These are phyloP conservation scores for Phlebiopsis flavidoalba DNA, from an alignment of 768 basidiomycete species.

Conservation along the genomic window DNA sequence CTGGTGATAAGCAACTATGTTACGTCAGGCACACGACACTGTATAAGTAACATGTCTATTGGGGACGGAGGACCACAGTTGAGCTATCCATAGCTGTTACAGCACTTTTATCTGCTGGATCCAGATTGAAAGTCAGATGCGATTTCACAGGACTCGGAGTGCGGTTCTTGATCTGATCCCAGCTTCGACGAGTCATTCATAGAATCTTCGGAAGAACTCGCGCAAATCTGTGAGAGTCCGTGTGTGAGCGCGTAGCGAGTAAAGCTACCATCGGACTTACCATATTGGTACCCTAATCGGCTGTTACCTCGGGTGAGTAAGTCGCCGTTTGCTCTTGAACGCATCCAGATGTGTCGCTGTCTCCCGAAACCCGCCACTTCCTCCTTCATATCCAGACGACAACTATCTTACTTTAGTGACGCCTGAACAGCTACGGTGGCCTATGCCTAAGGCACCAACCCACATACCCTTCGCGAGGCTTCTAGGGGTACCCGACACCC, in stretches of 20 bases:
- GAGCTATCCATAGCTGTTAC: background rate
- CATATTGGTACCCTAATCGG: background rate
- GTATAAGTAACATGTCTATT: background rate
- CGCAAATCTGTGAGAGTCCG: background rate
- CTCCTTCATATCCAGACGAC: background rate
- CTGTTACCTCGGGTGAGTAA: conserved; percentile 7
- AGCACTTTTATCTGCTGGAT: no score
- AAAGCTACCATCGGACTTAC: background rate
- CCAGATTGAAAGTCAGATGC: background rate
- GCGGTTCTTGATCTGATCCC: background rate
- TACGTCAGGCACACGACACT: background rate
- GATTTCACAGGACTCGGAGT: background rate
- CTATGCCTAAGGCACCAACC: conserved; percentile 7
- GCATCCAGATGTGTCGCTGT: background rate
- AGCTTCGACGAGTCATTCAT: background rate
- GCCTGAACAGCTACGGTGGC: background rate
- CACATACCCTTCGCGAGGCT: background rate
- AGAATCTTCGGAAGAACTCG: background rate
- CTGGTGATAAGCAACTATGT: background rate
- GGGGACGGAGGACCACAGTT: background rate
- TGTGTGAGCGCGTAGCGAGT: background rate
- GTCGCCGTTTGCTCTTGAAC: background rate
- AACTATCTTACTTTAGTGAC: background rate
- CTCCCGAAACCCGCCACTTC: background rate
- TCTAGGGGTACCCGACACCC: no score